Percentiles rank a stretch among this genome's conserved stretches.
Conservation (phyloP, 1,284 basidiomycete genomes). For the Trichosporon sp. region DNA sequence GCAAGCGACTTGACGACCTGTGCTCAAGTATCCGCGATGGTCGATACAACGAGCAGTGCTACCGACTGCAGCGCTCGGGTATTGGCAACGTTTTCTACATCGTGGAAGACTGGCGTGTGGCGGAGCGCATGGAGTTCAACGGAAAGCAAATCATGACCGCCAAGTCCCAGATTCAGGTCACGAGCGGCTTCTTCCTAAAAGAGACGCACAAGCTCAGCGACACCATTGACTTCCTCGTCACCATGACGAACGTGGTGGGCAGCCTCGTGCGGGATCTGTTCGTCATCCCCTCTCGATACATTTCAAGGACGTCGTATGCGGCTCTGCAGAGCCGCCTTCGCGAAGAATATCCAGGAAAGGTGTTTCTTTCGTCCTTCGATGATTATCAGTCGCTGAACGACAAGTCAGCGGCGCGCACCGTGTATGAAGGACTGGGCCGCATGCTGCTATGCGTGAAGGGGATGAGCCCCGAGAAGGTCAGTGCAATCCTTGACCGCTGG, state of each 20-base stretch:
- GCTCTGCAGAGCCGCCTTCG: slow-evolving; percentile 44
- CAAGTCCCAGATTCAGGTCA: slow-evolving; percentile 53
- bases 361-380: slow-evolving; percentile 50
- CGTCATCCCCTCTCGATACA: slow-evolving; percentile 49
- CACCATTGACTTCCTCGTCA: slow-evolving; percentile 52
- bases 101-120: slow-evolving; percentile 53
- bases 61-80: slow-evolving; percentile 51
- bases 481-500: slow-evolving; percentile 50
- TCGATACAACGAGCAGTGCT: slow-evolving; percentile 56
- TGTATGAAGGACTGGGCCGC: slow-evolving; percentile 51
- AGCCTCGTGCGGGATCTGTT: slow-evolving; percentile 41
- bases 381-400: slow-evolving; percentile 52
- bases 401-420: slow-evolving; percentile 50
- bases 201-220: slow-evolving; percentile 51
- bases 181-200: slow-evolving; percentile 55
- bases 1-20: slow-evolving; percentile 56
- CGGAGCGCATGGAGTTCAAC: slow-evolving; percentile 37
- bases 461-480: slow-evolving; percentile 53
- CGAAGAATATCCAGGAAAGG: slow-evolving; percentile 26
- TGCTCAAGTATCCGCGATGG: slow-evolving; percentile 53
- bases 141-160: slow-evolving; percentile 46
- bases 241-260: slow-evolving; percentile 50
- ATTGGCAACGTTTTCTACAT: slow-evolving; percentile 54
- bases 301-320: slow-evolving; percentile 36
- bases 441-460: slow-evolving; percentile 54